Conservation (phyloP, 169 alveolate genomes). For the Cryptosporidium sp. region DNA sequence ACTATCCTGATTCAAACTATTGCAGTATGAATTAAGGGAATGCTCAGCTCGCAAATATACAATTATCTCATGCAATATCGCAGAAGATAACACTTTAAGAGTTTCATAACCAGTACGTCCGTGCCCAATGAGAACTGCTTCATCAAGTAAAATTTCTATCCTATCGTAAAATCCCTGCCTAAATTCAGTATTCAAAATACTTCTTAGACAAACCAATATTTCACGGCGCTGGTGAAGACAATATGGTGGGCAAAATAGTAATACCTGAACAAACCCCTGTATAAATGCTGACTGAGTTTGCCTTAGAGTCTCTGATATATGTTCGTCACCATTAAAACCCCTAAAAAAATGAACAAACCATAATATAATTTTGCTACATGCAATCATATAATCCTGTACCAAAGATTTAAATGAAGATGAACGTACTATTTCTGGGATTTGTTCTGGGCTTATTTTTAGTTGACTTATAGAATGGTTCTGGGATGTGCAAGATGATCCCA, state of each 20-base stretch:
- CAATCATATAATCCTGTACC: conserved; percentile 68
- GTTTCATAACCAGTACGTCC: conserved; percentile 74
- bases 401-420: conserved; percentile 38
- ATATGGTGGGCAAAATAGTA: conserved; percentile 55
- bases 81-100: conserved; percentile 63
- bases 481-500: conserved; percentile 33
- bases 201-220: conserved; percentile 61
- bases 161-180: conserved; percentile 59
- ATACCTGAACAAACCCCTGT: conserved; percentile 68
- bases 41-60: conserved; percentile 55
- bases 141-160: conserved; percentile 53
- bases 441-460: conserved; percentile 34
- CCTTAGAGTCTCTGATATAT: conserved; percentile 55
- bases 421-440: conserved; percentile 52
- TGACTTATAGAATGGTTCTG: conserved; percentile 14
- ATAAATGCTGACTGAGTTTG: conserved; percentile 50
- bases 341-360: conserved; percentile 72
- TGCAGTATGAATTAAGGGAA: conserved; percentile 17
- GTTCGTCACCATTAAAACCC: conserved; percentile 63
- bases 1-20: conserved; percentile 37
- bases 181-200: conserved; percentile 57
- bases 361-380: conserved; percentile 65
- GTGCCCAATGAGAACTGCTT: conserved; percentile 65
- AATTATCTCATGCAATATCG: conserved; percentile 55
- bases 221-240: conserved; percentile 75